These are phyloP conservation scores for Cornus suecica DNA, from an alignment of 148 eudicot species.

Conservation along the genomic window DNA sequence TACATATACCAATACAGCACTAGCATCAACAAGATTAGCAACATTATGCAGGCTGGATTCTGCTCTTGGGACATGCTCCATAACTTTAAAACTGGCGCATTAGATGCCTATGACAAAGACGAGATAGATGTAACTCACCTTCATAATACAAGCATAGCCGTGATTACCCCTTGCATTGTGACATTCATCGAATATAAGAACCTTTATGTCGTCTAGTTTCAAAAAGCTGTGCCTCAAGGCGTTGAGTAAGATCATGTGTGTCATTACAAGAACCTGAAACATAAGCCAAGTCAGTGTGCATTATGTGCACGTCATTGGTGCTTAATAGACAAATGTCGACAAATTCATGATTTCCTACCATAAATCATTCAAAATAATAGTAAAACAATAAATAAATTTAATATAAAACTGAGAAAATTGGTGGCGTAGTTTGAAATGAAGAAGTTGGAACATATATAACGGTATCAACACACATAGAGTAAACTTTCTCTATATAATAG, in stretches of 20 bases:
- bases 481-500: too few relatives aligned
- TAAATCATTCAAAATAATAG: neutral
- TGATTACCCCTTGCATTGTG: constrained; percentile 77
- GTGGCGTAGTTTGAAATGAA: neutral
- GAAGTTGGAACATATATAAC: too few relatives aligned
- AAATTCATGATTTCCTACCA: neutral
- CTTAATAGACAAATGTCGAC: neutral
- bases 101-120: neutral
- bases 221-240: constrained; percentile 74
- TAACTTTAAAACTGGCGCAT: neutral
- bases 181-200: constrained; percentile 88
- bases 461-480: neutral
- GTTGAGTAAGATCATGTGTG: constrained; percentile 61
- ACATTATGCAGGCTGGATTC: too few relatives aligned
- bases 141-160: constrained; percentile 83
- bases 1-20: neutral
- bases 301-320: neutral
- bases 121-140: constrained; percentile 29
- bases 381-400: neutral
- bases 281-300: neutral
- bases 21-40: neutral
- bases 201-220: constrained; percentile 54
- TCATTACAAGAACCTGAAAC: constrained; percentile 91
- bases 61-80: too few relatives aligned
- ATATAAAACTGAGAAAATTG: neutral